These are phyloP conservation scores for Evernia prunastri DNA, from an alignment of 495 filamentous ascomycete genomes.

Conservation along the genomic window DNA sequence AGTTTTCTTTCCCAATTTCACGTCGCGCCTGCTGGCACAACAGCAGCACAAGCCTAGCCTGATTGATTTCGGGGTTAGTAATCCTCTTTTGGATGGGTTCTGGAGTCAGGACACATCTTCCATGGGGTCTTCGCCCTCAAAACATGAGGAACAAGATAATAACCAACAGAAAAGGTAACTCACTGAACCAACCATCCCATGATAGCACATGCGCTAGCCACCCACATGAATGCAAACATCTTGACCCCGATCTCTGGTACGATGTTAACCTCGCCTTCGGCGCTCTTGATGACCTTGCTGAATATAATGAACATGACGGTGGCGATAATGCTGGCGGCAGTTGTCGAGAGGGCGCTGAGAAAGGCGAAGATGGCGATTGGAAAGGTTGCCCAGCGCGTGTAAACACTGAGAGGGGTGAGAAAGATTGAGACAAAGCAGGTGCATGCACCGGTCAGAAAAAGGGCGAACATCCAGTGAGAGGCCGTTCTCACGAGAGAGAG, in stretches of 20 bases:
- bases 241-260: constrained; percentile 56
- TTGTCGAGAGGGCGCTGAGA: constrained; percentile 56
- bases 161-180: too few species aligned
- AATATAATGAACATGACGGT: constrained; percentile 79
- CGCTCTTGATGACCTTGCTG: constrained; percentile 57
- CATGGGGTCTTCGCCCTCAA: too few species aligned
- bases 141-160: too few species aligned
- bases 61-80: too few species aligned
- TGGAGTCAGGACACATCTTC: too few species aligned
- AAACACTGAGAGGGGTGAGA: constrained; percentile 50
- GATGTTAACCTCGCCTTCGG: constrained; percentile 66
- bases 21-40: constrained; percentile 54
- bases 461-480: constrained; percentile 86
- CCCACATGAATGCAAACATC: constrained; percentile 92
- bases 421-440: constrained; percentile 64
- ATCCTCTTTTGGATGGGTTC: too few species aligned
- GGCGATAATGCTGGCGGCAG: constrained; percentile 64
- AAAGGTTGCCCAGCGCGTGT: constrained; percentile 44
- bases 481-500: constrained; percentile 67
- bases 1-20: constrained; percentile 46
- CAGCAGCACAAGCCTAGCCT: constrained; percentile 69
- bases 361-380: constrained; percentile 55
- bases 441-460: constrained; percentile 65
- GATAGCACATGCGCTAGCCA: constrained; percentile 58
- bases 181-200: constrained; percentile 65